These are phyloP conservation scores for Dioscorea alata DNA, from an alignment of 106 monocot genomes.

Conservation along the genomic window DNA sequence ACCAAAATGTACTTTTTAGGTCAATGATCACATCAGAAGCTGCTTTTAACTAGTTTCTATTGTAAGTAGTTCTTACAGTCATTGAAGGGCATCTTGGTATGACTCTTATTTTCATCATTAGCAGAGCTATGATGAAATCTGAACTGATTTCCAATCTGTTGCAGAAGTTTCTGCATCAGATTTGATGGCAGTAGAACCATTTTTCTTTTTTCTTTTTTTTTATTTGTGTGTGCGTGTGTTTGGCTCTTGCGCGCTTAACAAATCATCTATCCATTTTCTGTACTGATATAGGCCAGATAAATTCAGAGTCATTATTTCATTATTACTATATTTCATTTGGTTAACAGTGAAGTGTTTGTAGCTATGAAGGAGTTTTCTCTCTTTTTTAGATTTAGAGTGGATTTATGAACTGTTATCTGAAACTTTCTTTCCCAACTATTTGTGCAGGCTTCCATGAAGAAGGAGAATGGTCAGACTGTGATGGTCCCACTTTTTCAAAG, in stretches of 20 bases:
- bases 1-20: too few species aligned
- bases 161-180: too few species aligned
- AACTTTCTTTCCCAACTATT: background rate
- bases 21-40: too few species aligned
- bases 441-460: conserved; percentile 74
- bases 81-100: too few species aligned
- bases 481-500: conserved; percentile 88
- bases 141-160: too few species aligned
- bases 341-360: background rate
- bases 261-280: background rate
- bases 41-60: too few species aligned
- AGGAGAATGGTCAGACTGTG: conserved; percentile 77
- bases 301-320: background rate
- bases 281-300: background rate
- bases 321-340: background rate
- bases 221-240: too few species aligned
- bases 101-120: too few species aligned
- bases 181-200: too few species aligned
- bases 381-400: background rate
- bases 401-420: background rate
- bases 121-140: too few species aligned
- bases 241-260: background rate
- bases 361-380: background rate
- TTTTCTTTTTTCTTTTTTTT: too few species aligned
- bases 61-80: too few species aligned